A percentile compares a stretch with the other conserved stretches of the same genome.
Evolutionary conservation across 345 rosid genomes (phyloP).

Genomic region (Eucalyptus guilfoylei): DNA sequence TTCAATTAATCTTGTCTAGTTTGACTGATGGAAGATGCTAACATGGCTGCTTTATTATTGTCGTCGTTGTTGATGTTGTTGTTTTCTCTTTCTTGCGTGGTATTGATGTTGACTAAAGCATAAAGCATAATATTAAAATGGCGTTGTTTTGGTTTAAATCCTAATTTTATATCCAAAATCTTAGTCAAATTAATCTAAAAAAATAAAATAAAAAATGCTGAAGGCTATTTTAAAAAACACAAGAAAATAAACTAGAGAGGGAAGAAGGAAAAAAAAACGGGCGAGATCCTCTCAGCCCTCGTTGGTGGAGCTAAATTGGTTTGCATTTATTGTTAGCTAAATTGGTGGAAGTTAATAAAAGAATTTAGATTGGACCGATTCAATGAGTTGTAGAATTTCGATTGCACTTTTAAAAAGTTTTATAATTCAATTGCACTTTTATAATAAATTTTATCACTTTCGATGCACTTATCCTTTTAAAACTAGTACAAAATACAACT

Average conservation of each 20-base stretch:
- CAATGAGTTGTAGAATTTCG: rapidly evolving
- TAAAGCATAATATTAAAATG: neutral
- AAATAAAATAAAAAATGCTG: neutral
- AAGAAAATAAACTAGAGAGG: neutral
- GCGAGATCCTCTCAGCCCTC: too few relatives aligned
- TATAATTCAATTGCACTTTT: rapidly evolving
- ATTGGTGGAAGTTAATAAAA: neutral
- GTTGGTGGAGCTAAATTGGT: too few relatives aligned
- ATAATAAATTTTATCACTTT: rapidly evolving
- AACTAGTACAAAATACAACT: neutral
- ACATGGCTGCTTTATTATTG: too few relatives aligned
- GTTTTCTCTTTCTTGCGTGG: neutral
- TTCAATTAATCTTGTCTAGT: neutral
- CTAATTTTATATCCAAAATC: neutral
- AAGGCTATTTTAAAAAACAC: neutral
- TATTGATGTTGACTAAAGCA: neutral
- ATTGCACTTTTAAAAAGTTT: rapidly evolving
- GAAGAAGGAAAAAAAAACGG: rapidly evolving
- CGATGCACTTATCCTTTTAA: neutral
- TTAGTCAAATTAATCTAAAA: neutral
- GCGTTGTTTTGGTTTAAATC: neutral
- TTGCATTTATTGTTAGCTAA: neutral
- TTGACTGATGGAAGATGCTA: neutral
- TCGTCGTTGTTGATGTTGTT: rapidly evolving
- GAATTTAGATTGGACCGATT: too few relatives aligned